These are phyloP conservation scores for Xylaria scruposa DNA, from an alignment of 495 filamentous ascomycete species.

Conservation along the genomic window DNA sequence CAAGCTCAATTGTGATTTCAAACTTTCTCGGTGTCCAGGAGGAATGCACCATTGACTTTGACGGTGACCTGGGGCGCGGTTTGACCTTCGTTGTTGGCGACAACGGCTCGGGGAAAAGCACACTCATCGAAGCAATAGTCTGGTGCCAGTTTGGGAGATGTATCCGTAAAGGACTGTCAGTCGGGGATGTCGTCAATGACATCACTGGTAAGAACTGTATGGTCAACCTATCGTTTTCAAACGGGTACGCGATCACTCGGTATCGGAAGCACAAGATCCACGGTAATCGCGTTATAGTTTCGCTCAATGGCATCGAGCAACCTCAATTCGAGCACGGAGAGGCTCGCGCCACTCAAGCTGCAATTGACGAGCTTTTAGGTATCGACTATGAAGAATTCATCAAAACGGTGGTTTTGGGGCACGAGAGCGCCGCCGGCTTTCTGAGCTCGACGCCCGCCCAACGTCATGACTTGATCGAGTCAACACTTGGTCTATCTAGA, in stretches of 20 bases:
- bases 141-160: constrained; percentile 47
- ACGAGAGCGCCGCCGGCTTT: constrained; percentile 44
- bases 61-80: constrained; percentile 35
- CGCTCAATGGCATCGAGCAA: constrained; percentile 39
- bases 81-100: constrained; percentile 38
- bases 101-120: constrained; percentile 43
- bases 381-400: constrained; percentile 43
- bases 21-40: constrained; percentile 46
- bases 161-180: constrained; percentile 37
- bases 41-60: constrained; percentile 40
- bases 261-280: constrained; percentile 34
- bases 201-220: constrained; percentile 34
- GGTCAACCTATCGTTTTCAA: constrained; percentile 40
- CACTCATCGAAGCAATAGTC: constrained; percentile 43
- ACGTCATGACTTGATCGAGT: constrained; percentile 40
- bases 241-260: constrained; percentile 41
- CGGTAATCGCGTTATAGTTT: constrained; percentile 34
- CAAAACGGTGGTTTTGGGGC: constrained; percentile 40
- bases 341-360: constrained; percentile 34
- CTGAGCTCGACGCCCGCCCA: constrained; percentile 35
- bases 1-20: constrained; percentile 39
- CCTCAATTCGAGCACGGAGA: constrained; percentile 37
- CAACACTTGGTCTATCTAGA: constrained; percentile 37
- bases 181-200: constrained; percentile 44
- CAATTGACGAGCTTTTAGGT: constrained; percentile 42